Conservation (phyloP, 345 rosid genomes). For the Crucihimalaya himalaica region DNA sequence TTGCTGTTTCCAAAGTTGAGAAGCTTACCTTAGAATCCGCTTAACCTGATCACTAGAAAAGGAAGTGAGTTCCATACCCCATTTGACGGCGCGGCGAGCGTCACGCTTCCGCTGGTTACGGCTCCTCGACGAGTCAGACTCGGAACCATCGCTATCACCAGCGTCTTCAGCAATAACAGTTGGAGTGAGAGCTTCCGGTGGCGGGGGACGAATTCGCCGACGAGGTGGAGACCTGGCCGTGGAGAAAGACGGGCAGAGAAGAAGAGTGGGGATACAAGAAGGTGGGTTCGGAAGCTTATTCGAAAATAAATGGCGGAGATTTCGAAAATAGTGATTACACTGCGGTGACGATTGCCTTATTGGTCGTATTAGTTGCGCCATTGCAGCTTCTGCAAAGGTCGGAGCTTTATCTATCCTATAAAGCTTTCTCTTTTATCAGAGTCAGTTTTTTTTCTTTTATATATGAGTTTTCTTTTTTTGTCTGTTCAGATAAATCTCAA, state of each 20-base stretch:
- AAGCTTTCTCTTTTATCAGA: not conserved
- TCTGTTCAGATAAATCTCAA: not conserved
- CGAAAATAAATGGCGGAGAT: slow-evolving; percentile 6
- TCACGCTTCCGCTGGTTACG: slow-evolving; percentile 89
- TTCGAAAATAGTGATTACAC: slow-evolving; percentile 22
- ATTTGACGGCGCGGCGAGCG: slow-evolving; percentile 78
- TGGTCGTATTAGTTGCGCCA: slow-evolving; percentile 38
- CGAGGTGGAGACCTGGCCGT: slow-evolving; percentile 39
- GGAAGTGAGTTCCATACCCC: slow-evolving; percentile 83
- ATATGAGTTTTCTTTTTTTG: not conserved
- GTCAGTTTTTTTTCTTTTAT: not conserved
- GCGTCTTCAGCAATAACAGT: slow-evolving; percentile 40
- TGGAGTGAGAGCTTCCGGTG: slow-evolving; percentile 35
- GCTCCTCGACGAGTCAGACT: slow-evolving; percentile 56
- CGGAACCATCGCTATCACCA: slow-evolving; percentile 45
- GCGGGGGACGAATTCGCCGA: slow-evolving; percentile 41
- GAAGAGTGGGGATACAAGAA: slow-evolving; percentile 21
- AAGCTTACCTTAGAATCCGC: slow-evolving; percentile 55
- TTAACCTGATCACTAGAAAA: slow-evolving; percentile 73
- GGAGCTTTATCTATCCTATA: slow-evolving; percentile 12
- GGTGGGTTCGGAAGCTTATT: slow-evolving; percentile 22
- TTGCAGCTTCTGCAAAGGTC: slow-evolving; percentile 9
- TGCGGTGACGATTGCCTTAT: slow-evolving; percentile 33
- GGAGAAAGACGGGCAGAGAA: slow-evolving; percentile 22
- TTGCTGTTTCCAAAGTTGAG: not conserved